phyloP scores from a whole-genome alignment of 345 rosid genomes.

The Raphanus sativus region DNA sequence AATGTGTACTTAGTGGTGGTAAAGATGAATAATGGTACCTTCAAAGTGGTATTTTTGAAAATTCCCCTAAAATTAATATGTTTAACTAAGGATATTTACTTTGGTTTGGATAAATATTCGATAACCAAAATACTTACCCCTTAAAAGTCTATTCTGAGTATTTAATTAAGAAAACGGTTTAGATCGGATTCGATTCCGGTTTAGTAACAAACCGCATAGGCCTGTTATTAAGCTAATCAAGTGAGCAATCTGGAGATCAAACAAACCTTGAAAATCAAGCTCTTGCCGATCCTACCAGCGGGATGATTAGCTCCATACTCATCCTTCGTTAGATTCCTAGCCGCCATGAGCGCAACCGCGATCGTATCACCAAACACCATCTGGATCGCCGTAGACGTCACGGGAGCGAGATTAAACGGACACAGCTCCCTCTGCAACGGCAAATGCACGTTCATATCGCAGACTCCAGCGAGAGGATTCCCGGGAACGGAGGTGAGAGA shows the following conservation, averaged over 20 bases:
- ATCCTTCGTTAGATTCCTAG: constrained; percentile 76
- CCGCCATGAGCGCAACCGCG: constrained; percentile 91
- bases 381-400: constrained; percentile 95
- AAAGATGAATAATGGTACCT: too few species aligned
- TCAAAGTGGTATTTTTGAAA: too few species aligned
- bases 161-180: background rate
- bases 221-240: background rate
- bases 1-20: too few species aligned
- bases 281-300: constrained; percentile 92
- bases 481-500: constrained; percentile 77
- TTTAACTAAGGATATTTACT: background rate
- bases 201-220: background rate
- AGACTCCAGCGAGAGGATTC: constrained; percentile 59
- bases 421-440: constrained; percentile 89
- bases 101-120: background rate
- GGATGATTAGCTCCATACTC: constrained; percentile 94
- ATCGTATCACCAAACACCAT: constrained; percentile 99
- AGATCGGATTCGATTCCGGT: background rate
- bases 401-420: constrained; percentile 95
- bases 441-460: constrained; percentile 84
- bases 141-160: background rate
- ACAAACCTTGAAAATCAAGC: constrained; percentile 93
- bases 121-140: background rate
- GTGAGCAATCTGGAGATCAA: background rate
- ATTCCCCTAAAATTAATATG: background rate